A percentile compares a stretch with the other conserved stretches of the same genome.
Evolutionary conservation across 805 yeast species (phyloP).

Genomic region (Wickerhamiella parazyma): DNA sequence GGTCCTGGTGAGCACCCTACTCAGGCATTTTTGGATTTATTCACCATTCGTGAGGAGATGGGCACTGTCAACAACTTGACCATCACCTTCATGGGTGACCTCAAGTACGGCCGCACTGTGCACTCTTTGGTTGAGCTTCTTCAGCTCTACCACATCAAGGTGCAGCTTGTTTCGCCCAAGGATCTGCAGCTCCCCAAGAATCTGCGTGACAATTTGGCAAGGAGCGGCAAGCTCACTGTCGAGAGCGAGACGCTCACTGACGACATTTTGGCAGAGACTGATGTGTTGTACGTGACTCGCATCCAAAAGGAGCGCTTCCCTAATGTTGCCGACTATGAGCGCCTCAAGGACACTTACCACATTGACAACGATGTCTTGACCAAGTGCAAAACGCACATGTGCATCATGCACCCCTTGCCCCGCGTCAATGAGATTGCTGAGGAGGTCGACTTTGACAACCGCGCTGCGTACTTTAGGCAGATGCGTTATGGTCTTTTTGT

Average conservation of each 20-base stretch:
- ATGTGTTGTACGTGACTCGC: slow-evolving; percentile 94
- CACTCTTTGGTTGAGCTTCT: slow-evolving; percentile 88
- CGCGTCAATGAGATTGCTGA: slow-evolving; percentile 92
- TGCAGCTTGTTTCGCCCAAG: slow-evolving; percentile 82
- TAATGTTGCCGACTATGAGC: slow-evolving; percentile 60
- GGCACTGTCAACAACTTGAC: slow-evolving; percentile 98
- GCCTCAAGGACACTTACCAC: slow-evolving; percentile 80
- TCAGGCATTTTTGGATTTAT: slow-evolving; percentile 92
- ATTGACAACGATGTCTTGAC: slow-evolving; percentile 85
- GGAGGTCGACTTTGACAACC: slow-evolving; percentile 97
- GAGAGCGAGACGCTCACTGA: slow-evolving; percentile 72
- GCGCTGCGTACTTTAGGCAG: slow-evolving; percentile 99
- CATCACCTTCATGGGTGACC: slow-evolving; percentile 97
- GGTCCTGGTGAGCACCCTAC: slow-evolving; percentile 98
- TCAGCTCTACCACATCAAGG: slow-evolving; percentile 81
- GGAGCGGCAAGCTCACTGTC: slow-evolving; percentile 52
- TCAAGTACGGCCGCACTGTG: slow-evolving; percentile 96
- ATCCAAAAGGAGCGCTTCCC: slow-evolving; percentile 94
- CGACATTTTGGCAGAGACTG: slow-evolving; percentile 77
- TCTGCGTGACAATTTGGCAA: slow-evolving; percentile 50
- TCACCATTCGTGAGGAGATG: slow-evolving; percentile 96
- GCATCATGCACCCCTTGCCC: slow-evolving; percentile 98
- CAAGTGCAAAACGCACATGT: slow-evolving; percentile 95
- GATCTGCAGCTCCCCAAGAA: slow-evolving; percentile 74
- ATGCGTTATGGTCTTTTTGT: slow-evolving; percentile 97